A percentile compares a stretch with the other conserved stretches of the same genome.
These are phyloP conservation scores for Kalanchoe fedtschenkoi DNA, from an alignment of 164 flowering plant species.

Conservation along the genomic window DNA sequence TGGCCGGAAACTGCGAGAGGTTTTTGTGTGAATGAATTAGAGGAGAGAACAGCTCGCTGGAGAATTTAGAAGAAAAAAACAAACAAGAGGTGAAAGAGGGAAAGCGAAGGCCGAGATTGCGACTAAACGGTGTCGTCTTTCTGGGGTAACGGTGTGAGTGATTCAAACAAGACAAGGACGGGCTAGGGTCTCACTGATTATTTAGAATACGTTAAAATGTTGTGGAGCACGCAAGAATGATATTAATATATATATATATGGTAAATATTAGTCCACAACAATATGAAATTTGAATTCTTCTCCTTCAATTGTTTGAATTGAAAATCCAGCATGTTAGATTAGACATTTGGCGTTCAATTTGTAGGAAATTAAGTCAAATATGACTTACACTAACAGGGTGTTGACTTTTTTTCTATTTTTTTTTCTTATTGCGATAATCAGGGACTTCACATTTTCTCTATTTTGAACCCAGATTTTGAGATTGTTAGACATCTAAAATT, in stretches of 20 bases:
- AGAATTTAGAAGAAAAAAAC: not conserved
- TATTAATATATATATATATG: too few relatives aligned
- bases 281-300: not conserved
- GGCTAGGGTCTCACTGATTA: not conserved
- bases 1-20: conserved; percentile 3
- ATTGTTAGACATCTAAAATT: too few relatives aligned
- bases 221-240: not conserved
- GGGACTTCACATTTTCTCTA: too few relatives aligned
- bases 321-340: too few relatives aligned
- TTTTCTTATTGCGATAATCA: too few relatives aligned
- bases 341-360: too few relatives aligned
- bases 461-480: too few relatives aligned
- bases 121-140: not conserved
- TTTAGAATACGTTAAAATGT: not conserved
- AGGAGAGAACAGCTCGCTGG: not conserved
- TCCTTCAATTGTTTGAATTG: not conserved
- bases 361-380: too few relatives aligned
- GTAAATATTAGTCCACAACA: not conserved
- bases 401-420: too few relatives aligned
- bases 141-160: not conserved
- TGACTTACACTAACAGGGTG: too few relatives aligned
- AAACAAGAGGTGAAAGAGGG: conserved; percentile 5
- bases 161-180: not conserved
- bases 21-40: conserved; percentile 3
- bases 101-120: not conserved